Evolutionary conservation across 2,329 filamentous ascomycete species (phyloP), one percentile per base, ranked within the genome.

Genomic region (Ceratocystiopsis sp.): DNA sequence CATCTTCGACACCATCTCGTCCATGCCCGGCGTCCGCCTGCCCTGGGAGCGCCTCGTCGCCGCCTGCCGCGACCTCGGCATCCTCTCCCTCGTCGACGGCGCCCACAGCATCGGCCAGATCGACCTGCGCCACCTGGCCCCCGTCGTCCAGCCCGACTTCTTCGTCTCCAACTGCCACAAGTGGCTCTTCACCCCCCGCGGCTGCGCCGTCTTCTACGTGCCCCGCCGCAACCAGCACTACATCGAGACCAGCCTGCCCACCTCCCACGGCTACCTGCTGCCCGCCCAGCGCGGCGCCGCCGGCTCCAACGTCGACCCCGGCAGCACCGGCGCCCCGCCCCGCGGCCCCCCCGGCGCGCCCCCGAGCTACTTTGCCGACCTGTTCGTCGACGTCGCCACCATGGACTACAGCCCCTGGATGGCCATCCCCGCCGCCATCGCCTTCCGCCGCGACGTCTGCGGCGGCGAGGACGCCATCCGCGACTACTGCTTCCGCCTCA

Each of bases 141-240:
- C 57, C 42, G 5, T 6, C 14, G 58, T 84, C 17, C 63, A 73
- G 35, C 72, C 80, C 0, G 81, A 87, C 57, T 86, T 86, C 59
- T 75, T 84, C 51, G 69, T 81, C 35, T 75, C 64, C 45, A 87
- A 86, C 53, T 75, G 71, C 49, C 77, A 84, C 60, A 84, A 84
- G 55, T 87, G 82, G 82, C 69, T 87, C 8, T 78, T 71, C 54
- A 69, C 72, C 4, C 82, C 82, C 12, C 75, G 81, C 43, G 75
- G 74, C 40, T 80, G 76, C 53, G 78, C 79, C 0, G 59, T 84
- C 15, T 67, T 87, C 51, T 75, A 84, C 57, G 78, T 84, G 4
- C 77, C 80, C 0, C 53, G 65, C 25, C 67, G 71, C 38, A 80
- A 83, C 57, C 82, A 86, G 51, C 61, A 66, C 46, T 59, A 81